phyloP scores from a whole-genome alignment of 352 stramenopile genomes.

The Sclerospora graminicola region DNA sequence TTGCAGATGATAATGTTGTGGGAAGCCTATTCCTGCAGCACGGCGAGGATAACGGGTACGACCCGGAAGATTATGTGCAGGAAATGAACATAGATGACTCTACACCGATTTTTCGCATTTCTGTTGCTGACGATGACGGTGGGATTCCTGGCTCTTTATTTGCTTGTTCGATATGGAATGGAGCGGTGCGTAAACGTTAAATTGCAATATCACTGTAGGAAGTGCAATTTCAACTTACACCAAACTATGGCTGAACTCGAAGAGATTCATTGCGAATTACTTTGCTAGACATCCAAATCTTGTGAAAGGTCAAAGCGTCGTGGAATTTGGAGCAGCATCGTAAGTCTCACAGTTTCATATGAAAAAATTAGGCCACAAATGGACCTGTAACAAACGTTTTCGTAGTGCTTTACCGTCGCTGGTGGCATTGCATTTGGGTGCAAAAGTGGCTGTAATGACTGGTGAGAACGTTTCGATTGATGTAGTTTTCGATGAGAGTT shows the following conservation, averaged over 20 bases:
- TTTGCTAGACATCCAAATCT: slow-evolving; percentile 27
- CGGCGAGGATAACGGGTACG: slow-evolving; percentile 29
- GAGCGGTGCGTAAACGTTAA: slow-evolving; percentile 15
- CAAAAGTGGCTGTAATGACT: slow-evolving; percentile 30
- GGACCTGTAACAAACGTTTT: neutral
- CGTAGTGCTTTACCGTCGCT: slow-evolving; percentile 35
- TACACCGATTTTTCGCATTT: slow-evolving; percentile 25
- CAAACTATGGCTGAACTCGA: neutral
- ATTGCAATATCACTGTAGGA: neutral
- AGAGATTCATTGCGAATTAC: slow-evolving; percentile 33
- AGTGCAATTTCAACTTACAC: neutral
- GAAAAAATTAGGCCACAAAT: neutral
- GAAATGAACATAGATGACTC: slow-evolving; percentile 18
- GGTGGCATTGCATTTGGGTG: slow-evolving; percentile 32
- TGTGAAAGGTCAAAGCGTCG: slow-evolving; percentile 17
- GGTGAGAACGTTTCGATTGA: slow-evolving; percentile 7
- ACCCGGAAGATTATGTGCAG: slow-evolving; percentile 29
- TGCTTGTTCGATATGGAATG: slow-evolving; percentile 37
- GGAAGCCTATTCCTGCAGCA: slow-evolving; percentile 28
- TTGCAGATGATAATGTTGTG: slow-evolving; percentile 23
- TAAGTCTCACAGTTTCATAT: slow-evolving; percentile 6
- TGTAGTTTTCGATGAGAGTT: neutral
- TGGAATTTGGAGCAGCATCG: slow-evolving; percentile 47
- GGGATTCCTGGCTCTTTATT: slow-evolving; percentile 40
- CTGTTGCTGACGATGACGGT: slow-evolving; percentile 35